Evolutionary conservation across 768 basidiomycete species (phyloP).

Genomic region (Phanerochaete carnosa): DNA sequence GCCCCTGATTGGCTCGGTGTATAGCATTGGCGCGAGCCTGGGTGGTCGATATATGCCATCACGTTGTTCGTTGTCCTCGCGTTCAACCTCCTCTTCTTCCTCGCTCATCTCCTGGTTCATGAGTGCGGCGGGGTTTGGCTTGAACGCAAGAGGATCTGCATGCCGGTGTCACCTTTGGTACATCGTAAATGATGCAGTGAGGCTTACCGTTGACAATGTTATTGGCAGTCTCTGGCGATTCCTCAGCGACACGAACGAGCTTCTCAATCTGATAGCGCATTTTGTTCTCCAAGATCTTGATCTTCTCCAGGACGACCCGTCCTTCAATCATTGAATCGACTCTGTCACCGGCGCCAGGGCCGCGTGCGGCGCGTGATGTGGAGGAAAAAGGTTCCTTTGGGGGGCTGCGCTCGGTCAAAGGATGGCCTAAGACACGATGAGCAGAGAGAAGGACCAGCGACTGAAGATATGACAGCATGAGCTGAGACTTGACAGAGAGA

Average conservation of each 20-base stretch:
- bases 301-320: constrained; percentile 85
- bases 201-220: constrained; percentile 56
- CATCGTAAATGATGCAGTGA: not conserved
- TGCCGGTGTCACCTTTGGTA: not conserved
- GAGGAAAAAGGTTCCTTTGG: constrained; percentile 52
- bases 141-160: constrained; percentile 87
- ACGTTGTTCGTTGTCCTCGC: constrained; percentile 10
- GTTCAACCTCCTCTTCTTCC: constrained; percentile 26
- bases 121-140: constrained; percentile 83
- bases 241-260: constrained; percentile 73
- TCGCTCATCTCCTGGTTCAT: constrained; percentile 38
- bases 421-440: constrained; percentile 67
- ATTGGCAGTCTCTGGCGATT: constrained; percentile 38
- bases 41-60: constrained; percentile 77
- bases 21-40: constrained; percentile 85
- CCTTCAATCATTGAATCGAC: constrained; percentile 78
- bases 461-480: constrained; percentile 83
- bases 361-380: constrained; percentile 49
- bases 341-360: constrained; percentile 63
- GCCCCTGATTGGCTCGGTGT: constrained; percentile 54
- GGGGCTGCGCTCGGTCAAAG: constrained; percentile 48
- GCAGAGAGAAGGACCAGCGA: constrained; percentile 72
- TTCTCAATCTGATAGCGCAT: constrained; percentile 98
- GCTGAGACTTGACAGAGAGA: constrained; percentile 81
- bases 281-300: constrained; percentile 76